A percentile compares a stretch with the other conserved stretches of the same genome.
These are phyloP conservation scores for Penicillium sp. DNA, from an alignment of 2,329 filamentous ascomycete genomes.

Conservation along the genomic window DNA sequence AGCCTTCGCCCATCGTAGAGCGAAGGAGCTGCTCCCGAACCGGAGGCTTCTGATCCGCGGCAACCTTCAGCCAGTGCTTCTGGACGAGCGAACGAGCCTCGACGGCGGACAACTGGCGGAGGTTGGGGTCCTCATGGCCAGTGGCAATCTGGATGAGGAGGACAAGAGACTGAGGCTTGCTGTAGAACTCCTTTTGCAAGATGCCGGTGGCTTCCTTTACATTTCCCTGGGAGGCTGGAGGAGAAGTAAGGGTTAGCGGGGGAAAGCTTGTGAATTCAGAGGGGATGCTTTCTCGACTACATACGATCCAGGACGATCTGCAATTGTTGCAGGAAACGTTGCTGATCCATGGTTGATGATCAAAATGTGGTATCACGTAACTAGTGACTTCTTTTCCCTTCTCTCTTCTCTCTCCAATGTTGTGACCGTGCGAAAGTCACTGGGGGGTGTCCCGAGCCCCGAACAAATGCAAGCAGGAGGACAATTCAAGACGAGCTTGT, in stretches of 20 bases:
- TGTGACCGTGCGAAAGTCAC: slow-evolving; percentile 1
- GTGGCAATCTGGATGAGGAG: slow-evolving; percentile 86
- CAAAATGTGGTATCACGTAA: slow-evolving; percentile 9
- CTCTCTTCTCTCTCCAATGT: background rate
- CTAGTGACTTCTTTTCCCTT: slow-evolving; percentile 9
- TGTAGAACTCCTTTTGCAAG: slow-evolving; percentile 92
- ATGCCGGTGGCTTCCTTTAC: slow-evolving; percentile 88
- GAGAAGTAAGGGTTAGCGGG: slow-evolving; percentile 22
- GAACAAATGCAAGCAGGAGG: slow-evolving; percentile 6
- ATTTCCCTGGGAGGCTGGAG: slow-evolving; percentile 78
- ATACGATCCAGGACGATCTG: slow-evolving; percentile 84
- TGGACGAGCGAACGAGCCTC: slow-evolving; percentile 80
- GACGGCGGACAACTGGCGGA: slow-evolving; percentile 89
- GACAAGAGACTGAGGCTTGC: slow-evolving; percentile 77
- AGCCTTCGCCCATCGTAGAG: slow-evolving; percentile 77
- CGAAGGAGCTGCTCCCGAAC: slow-evolving; percentile 83
- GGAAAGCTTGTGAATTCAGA: background rate
- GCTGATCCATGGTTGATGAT: slow-evolving; percentile 67
- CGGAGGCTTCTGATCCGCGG: slow-evolving; percentile 73
- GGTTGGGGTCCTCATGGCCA: slow-evolving; percentile 68
- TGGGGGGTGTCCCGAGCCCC: slow-evolving; percentile 20
- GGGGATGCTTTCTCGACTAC: slow-evolving; percentile 39
- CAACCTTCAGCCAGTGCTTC: slow-evolving; percentile 81
- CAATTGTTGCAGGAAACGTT: slow-evolving; percentile 82
- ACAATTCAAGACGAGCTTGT: slow-evolving; percentile 28